phyloP scores from a whole-genome alignment of 306 rosid genomes.

The Hippophae tibetana region DNA sequence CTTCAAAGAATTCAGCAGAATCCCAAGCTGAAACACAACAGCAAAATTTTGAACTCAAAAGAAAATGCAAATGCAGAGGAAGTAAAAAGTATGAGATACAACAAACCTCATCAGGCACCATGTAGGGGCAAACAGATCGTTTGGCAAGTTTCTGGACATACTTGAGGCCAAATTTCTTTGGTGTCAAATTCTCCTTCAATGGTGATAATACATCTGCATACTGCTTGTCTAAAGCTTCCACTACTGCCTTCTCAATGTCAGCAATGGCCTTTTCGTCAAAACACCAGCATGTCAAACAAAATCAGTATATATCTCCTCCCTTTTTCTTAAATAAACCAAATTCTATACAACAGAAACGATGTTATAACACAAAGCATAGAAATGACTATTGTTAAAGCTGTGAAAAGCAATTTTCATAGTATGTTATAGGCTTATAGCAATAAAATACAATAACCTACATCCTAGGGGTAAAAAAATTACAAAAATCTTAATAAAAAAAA shows the following conservation, averaged over 20 bases:
- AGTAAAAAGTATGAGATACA: slow-evolving; percentile 5
- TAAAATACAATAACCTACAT: too few relatives aligned
- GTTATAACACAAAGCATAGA: neutral
- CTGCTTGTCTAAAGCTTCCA: slow-evolving; percentile 90
- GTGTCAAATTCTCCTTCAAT: slow-evolving; percentile 69
- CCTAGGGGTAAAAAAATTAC: too few relatives aligned
- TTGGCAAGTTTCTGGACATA: slow-evolving; percentile 95
- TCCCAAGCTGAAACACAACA: slow-evolving; percentile 60
- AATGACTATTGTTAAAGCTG: neutral
- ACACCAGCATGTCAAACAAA: neutral
- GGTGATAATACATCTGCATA: slow-evolving; percentile 90
- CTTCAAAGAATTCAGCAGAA: slow-evolving; percentile 77
- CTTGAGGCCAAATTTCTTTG: slow-evolving; percentile 93
- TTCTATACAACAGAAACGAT: neutral
- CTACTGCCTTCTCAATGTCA: slow-evolving; percentile 73
- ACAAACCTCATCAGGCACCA: slow-evolving; percentile 78
- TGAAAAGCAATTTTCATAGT: neutral
- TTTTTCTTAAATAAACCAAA: neutral
- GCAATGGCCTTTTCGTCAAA: slow-evolving; percentile 64
- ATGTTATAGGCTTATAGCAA: too few relatives aligned
- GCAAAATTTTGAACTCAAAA: slow-evolving; percentile 8
- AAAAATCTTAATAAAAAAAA: too few relatives aligned
- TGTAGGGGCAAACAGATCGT: slow-evolving; percentile 51
- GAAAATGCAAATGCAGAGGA: slow-evolving; percentile 5
- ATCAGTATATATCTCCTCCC: neutral